These are phyloP conservation scores for Exophiala aquamarina DNA, from an alignment of 2,329 filamentous ascomycete species.

Conservation along the genomic window DNA sequence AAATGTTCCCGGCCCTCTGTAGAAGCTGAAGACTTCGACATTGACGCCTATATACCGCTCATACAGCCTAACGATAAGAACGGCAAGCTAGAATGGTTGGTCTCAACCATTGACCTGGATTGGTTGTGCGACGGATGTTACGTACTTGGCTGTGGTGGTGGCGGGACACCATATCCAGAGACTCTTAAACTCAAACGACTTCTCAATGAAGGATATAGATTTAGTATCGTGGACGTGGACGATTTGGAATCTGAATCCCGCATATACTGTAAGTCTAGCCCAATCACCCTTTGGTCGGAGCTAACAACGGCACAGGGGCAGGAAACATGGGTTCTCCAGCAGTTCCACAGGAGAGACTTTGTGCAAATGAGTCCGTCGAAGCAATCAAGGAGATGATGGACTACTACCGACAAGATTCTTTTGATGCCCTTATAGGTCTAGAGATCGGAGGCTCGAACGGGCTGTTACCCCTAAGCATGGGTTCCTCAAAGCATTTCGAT, in stretches of 20 bases:
- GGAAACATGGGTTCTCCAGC: constrained; percentile 60
- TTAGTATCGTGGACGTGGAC: constrained; percentile 35
- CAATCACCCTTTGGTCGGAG: constrained; percentile 19
- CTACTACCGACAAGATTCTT: constrained; percentile 39
- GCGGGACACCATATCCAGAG: constrained; percentile 46
- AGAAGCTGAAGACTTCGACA: constrained; percentile 33
- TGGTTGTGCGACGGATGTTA: constrained; percentile 51
- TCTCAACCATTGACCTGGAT: constrained; percentile 46
- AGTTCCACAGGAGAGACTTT: constrained; percentile 60
- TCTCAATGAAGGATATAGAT: constrained; percentile 39
- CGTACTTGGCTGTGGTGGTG: constrained; percentile 49
- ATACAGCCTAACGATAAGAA: constrained; percentile 41
- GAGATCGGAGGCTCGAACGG: constrained; percentile 42
- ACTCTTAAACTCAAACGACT: constrained; percentile 38
- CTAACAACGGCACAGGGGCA: constrained; percentile 25
- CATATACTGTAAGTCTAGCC: constrained; percentile 37
- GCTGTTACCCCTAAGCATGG: constrained; percentile 44
- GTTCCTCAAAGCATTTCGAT: constrained; percentile 31
- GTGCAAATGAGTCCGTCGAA: constrained; percentile 56
- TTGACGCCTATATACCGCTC: constrained; percentile 41
- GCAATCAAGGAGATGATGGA: constrained; percentile 53
- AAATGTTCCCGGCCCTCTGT: constrained; percentile 31
- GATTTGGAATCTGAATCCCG: constrained; percentile 43
- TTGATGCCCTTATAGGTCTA: constrained; percentile 37
- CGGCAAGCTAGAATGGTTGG: constrained; percentile 40